A percentile compares a stretch with the other conserved stretches of the same genome.
Conservation (phyloP, 805 yeast species). For the Hanseniaspora occidentalis region DNA sequence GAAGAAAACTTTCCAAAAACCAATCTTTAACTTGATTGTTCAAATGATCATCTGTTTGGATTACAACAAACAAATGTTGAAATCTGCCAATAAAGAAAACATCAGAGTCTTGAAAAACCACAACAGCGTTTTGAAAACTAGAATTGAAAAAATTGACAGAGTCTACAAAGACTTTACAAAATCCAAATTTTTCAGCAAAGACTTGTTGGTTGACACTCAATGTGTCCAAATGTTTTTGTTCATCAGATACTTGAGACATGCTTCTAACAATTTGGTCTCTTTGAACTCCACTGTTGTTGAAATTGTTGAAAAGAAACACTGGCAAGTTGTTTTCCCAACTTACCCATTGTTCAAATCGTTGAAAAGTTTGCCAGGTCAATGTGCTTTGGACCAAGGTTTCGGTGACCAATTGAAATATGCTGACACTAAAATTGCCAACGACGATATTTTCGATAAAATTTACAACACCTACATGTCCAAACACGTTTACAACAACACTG, state of each 20-base stretch:
- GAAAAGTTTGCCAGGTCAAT: conserved; percentile 29
- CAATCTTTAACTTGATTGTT: conserved; percentile 18
- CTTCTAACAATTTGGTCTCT: conserved; percentile 26
- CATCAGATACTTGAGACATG: conserved; percentile 29
- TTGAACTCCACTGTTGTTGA: conserved; percentile 15
- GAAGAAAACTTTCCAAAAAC: conserved; percentile 22
- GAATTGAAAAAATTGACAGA: conserved; percentile 23
- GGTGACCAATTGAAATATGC: conserved; percentile 30
- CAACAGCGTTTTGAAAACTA: conserved; percentile 15
- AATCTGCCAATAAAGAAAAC: conserved; percentile 4
- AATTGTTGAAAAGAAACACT: conserved; percentile 14
- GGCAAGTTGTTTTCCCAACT: conserved; percentile 26
- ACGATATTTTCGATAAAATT: conserved; percentile 32
- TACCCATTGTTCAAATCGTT: conserved; percentile 31
- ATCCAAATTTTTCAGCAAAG: conserved; percentile 25
- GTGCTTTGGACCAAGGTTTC: conserved; percentile 35
- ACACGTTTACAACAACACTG: conserved; percentile 11
- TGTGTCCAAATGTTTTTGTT: conserved; percentile 29
- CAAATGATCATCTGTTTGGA: conserved; percentile 24
- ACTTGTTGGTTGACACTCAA: conserved; percentile 24
- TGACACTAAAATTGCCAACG: conserved; percentile 32
- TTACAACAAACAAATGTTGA: conserved; percentile 12
- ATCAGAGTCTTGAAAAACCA: background rate
- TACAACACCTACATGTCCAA: conserved; percentile 34
- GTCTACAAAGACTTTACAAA: conserved; percentile 26